Conservation (phyloP, 1,284 basidiomycete genomes). For the Cronartium ribicola region DNA sequence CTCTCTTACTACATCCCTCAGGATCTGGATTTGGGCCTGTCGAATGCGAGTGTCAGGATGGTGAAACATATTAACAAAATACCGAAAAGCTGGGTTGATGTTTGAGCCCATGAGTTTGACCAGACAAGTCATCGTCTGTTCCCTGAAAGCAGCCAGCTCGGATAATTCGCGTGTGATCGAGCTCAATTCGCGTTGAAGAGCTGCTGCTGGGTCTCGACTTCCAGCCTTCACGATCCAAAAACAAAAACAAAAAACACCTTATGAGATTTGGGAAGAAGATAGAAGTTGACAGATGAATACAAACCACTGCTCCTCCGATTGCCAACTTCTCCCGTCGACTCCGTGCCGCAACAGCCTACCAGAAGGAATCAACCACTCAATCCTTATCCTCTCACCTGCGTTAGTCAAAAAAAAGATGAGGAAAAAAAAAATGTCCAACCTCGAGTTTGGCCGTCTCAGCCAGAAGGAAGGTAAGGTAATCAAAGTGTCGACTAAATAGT, state of each 20-base stretch:
- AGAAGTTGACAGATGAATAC: not conserved
- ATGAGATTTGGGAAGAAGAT: not conserved
- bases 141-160: slow-evolving; percentile 21
- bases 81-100: slow-evolving; percentile 34
- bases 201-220: slow-evolving; percentile 20
- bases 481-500: slow-evolving; percentile 41
- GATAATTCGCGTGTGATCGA: slow-evolving; percentile 37
- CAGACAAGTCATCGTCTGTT: slow-evolving; percentile 33
- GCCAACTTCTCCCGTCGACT: slow-evolving; percentile 32
- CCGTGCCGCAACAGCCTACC: slow-evolving; percentile 33
- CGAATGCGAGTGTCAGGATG: slow-evolving; percentile 28
- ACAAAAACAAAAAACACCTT: not conserved
- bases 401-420: not conserved
- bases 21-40: slow-evolving; percentile 36
- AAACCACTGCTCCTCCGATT: slow-evolving; percentile 7
- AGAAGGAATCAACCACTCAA: not conserved
- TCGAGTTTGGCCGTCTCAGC: slow-evolving; percentile 36
- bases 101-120: slow-evolving; percentile 36
- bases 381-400: too few species aligned
- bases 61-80: slow-evolving; percentile 42
- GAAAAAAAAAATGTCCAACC: slow-evolving; percentile 10
- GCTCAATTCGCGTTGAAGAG: slow-evolving; percentile 29
- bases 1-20: slow-evolving; percentile 41
- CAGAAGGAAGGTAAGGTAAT: slow-evolving; percentile 37
- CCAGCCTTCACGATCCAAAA: not conserved